A percentile compares a stretch with the other conserved stretches of the same genome.
Conservation (phyloP, 768 basidiomycete species). For the Paxillus ammoniavirescens region DNA sequence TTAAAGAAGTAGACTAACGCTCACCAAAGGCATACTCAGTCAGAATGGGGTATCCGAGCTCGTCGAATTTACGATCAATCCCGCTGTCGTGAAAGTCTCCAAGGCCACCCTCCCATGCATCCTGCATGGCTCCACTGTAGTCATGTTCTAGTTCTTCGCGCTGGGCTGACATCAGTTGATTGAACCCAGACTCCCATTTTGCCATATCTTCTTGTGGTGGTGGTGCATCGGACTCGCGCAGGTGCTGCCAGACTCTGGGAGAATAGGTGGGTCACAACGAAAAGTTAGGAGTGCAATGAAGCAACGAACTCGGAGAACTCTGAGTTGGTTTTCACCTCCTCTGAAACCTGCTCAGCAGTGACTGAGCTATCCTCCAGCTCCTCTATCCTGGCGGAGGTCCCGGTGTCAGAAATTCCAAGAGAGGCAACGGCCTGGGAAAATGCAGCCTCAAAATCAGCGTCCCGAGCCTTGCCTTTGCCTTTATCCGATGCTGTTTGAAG, state of each 20-base stretch:
- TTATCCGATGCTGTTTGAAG: conserved; percentile 34
- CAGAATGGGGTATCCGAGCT: conserved; percentile 74
- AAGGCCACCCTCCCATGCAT: conserved; percentile 59
- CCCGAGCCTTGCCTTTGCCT: conserved; percentile 78
- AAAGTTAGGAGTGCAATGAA: neutral
- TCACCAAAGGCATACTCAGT: conserved; percentile 76
- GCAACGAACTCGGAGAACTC: conserved; percentile 56
- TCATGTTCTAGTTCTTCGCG: conserved; percentile 67
- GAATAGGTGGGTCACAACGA: conserved; percentile 3
- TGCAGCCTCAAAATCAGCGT: conserved; percentile 83
- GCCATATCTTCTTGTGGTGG: conserved; percentile 63
- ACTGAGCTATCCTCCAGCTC: conserved; percentile 48
- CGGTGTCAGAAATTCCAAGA: conserved; percentile 39
- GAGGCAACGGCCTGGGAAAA: conserved; percentile 68
- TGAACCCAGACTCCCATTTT: conserved; percentile 83
- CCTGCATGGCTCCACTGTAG: conserved; percentile 59
- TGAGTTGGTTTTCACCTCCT: conserved; percentile 23
- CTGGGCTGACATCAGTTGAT: conserved; percentile 68
- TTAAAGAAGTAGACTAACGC: conserved; percentile 17
- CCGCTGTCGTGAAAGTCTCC: conserved; percentile 40
- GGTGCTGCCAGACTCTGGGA: conserved; percentile 58
- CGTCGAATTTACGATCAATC: conserved; percentile 51
- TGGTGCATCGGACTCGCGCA: conserved; percentile 56
- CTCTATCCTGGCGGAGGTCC: conserved; percentile 47
- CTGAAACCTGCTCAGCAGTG: conserved; percentile 40